Base-by-base conservation (phyloP, 2,329 filamentous ascomycete genomes). In the Venturia effusa region DNA sequence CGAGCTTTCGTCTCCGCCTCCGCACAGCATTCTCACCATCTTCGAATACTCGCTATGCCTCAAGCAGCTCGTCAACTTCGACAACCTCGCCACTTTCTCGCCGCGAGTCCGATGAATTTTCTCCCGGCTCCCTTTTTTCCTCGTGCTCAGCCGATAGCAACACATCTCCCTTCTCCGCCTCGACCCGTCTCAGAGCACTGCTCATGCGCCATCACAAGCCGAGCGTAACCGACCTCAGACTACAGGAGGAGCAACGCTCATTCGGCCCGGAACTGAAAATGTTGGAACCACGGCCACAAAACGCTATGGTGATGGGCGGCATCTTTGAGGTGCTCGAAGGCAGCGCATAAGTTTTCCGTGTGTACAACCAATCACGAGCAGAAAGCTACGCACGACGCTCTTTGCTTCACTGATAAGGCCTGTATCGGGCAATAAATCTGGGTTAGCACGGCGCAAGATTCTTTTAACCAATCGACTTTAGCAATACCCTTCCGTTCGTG, bases 251-350 rank as follows among this genome's bases (percentile, higher is more conserved):
- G 63, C 64, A 68, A 11, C 59, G 45, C 4, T 27, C 67, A 7
- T 67, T 71, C 40, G 65, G 65, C 19, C 67, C 66, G 43, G 67
- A 67, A 40, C 63, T 73, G 6, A 64, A 68, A 4, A 39, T 73
- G 8, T 66, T 73, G 15, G 72, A 74, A 67, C 72, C 72, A 37
- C 66, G 72, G 57, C 72, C 72, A 5, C 66, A 63, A 55, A 64
- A 64, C 19, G 69, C 68, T 4, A 32, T 64, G 51, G 65, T 68
- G 17, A 64, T 69, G 65, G 71, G 70, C 2, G 70, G 71, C 7
- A 74, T 74, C 51, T 71, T 73, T 65, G 72, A 73, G 66, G 66
- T 74, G 40, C 61, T 74, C 11, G 66, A 67, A 43, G 71, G 71
- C 30, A 62, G 65, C 55, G 64, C 69, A 43, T 64, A 55, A 61